phyloP scores from a whole-genome alignment of 768 basidiomycete genomes.

The Kwoniella sp. region DNA sequence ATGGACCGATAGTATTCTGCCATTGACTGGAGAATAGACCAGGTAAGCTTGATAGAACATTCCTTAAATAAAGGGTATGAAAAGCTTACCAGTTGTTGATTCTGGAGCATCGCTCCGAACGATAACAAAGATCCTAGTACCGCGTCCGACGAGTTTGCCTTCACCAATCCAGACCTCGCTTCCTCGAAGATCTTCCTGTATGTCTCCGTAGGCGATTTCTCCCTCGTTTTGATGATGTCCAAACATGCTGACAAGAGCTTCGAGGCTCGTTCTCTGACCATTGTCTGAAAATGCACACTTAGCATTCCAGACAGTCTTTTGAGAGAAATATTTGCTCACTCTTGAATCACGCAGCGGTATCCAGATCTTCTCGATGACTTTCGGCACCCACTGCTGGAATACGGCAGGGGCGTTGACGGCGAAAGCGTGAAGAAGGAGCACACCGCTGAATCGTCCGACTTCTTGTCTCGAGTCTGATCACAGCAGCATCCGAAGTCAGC shows the following conservation, averaged over 20 bases:
- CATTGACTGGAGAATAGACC: slow-evolving; percentile 54
- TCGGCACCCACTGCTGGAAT: slow-evolving; percentile 82
- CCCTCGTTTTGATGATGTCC: slow-evolving; percentile 75
- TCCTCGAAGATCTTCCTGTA: slow-evolving; percentile 83
- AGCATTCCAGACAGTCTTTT: slow-evolving; percentile 1
- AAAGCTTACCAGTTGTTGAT: slow-evolving; percentile 83
- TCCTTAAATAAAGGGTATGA: slow-evolving; percentile 1
- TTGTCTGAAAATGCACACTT: too few species aligned
- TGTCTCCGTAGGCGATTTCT: slow-evolving; percentile 66
- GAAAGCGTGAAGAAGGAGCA: slow-evolving; percentile 89
- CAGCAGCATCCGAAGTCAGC: not conserved
- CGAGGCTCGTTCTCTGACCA: slow-evolving; percentile 89
- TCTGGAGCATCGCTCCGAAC: slow-evolving; percentile 83
- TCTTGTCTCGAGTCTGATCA: slow-evolving; percentile 71
- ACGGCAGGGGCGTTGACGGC: slow-evolving; percentile 83
- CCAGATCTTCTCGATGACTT: slow-evolving; percentile 90
- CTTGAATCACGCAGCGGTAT: slow-evolving; percentile 85
- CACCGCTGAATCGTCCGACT: slow-evolving; percentile 85
- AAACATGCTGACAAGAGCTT: slow-evolving; percentile 91
- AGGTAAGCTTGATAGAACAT: not conserved
- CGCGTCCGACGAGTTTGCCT: slow-evolving; percentile 77
- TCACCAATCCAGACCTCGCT: slow-evolving; percentile 74
- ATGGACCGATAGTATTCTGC: slow-evolving; percentile 69
- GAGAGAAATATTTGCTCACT: slow-evolving; percentile 60
- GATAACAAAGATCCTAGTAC: slow-evolving; percentile 92